Percentiles rank a stretch among this genome's conserved stretches.
phyloP scores from a whole-genome alignment of 2,329 filamentous ascomycete species.

The Aspergillus candidus region DNA sequence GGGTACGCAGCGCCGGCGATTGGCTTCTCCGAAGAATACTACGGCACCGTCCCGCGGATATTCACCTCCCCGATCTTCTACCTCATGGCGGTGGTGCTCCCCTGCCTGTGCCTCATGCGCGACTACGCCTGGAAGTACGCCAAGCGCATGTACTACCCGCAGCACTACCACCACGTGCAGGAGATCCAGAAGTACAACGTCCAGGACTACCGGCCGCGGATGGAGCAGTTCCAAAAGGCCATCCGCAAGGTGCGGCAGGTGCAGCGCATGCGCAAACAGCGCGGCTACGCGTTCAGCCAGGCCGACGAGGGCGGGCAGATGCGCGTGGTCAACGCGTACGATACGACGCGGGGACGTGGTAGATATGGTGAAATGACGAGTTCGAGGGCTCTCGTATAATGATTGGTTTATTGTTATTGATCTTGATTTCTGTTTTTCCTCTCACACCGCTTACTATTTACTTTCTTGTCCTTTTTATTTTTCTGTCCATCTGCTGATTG shows the following conservation, averaged over 20 bases:
- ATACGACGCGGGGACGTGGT: constrained; percentile 87
- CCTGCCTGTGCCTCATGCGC: constrained; percentile 72
- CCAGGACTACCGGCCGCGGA: constrained; percentile 94
- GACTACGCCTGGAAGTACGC: constrained; percentile 97
- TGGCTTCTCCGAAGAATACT: constrained; percentile 74
- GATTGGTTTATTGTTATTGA: constrained; percentile 2
- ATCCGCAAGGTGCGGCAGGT: constrained; percentile 98
- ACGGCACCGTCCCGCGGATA: constrained; percentile 72
- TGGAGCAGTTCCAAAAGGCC: constrained; percentile 99
- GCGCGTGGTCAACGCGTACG: constrained; percentile 90
- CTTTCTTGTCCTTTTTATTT: not conserved
- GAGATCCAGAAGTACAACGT: constrained; percentile 99
- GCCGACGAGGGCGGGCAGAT: constrained; percentile 89
- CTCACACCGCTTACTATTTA: not conserved
- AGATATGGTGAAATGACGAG: constrained; percentile 92
- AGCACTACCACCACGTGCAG: constrained; percentile 96
- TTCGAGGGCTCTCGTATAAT: constrained; percentile 37
- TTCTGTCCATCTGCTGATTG: not conserved
- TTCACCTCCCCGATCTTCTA: constrained; percentile 84
- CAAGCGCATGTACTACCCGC: constrained; percentile 94
- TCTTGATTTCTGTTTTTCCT: not conserved
- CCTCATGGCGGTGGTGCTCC: constrained; percentile 76
- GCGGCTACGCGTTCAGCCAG: constrained; percentile 96
- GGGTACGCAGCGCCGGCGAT: constrained; percentile 78
- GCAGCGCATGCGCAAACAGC: constrained; percentile 98